phyloP scores from a whole-genome alignment of 352 stramenopile genomes.

The Globisporangium paroecandrum region DNA sequence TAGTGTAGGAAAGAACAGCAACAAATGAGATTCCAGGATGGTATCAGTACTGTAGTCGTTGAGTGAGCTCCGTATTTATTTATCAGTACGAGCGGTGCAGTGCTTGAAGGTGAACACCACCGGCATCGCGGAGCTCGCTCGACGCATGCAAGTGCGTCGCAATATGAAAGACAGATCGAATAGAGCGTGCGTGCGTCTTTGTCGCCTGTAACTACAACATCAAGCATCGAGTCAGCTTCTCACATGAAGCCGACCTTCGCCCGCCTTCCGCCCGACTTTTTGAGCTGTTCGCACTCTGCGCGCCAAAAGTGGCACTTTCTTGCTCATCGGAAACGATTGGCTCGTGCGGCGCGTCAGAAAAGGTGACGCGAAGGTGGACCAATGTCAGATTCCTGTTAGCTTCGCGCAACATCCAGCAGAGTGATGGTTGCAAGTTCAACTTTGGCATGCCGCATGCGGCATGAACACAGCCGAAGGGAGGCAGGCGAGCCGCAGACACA shows the following conservation, averaged over 20 bases:
- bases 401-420: constrained; percentile 8
- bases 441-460: not conserved
- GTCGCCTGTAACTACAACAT: not conserved
- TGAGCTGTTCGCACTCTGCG: not conserved
- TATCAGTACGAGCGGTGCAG: not conserved
- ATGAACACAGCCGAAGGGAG: constrained; percentile 10
- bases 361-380: constrained; percentile 14
- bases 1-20: constrained; percentile 7
- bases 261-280: not conserved
- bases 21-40: constrained; percentile 1
- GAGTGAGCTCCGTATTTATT: not conserved
- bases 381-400: not conserved
- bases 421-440: constrained; percentile 16
- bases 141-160: constrained; percentile 1
- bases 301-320: not conserved
- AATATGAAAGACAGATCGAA: not conserved
- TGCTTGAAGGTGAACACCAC: not conserved
- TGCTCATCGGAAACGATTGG: constrained; percentile 8
- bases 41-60: not conserved
- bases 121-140: not conserved
- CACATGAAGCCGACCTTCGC: not conserved
- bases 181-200: not conserved
- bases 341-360: too few species aligned
- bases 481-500: not conserved
- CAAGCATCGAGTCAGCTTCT: not conserved